Evolutionary conservation across 805 yeast species (phyloP), one percentile per base, ranked within the genome.

Genomic region (Candida verbasci): DNA sequence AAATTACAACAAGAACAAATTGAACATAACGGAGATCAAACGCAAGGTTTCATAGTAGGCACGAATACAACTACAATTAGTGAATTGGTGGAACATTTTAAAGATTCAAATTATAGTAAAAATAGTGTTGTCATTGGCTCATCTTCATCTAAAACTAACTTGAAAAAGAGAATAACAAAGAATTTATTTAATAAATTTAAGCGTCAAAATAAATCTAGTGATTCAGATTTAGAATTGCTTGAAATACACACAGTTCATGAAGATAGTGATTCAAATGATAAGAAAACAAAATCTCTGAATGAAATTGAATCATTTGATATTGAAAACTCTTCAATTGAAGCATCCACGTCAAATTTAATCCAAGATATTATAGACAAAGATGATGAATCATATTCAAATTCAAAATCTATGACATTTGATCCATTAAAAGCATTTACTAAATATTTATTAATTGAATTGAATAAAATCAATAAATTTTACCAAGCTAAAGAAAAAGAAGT

Each of bases 401-500:
- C 45, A 20, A 32, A 32, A 14, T 39, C 43, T 9, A 28, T 26
- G n/a, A 16, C 27, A 3, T 42, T 42, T 28, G 44, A 42, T 26
- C 64, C 67, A 2, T 52, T 64, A 38, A 65, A 62, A 25, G 61
- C 70, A 3, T 80, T 80, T 41, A 43, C 77, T 25, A 55, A 62
- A 24, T 67, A 64, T 38, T 58, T 80, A 34, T 47, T 63, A 18
- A 55, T 50, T n/a, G 82, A 80, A 47, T 61, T 77, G 38, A 43
- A 46, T 17, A 78, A 75, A 45, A 68, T 80, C 39, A 78, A 76
- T 48, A 60, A 53, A 6, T 80, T 80, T 43, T 80, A 72, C 52
- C 56, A 58, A 27, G 39, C 46, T 12, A 70, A 69, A 35, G 81
- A 78, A 47, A 49, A 59, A 1, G 71, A 68, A 39, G 59, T 77